These are phyloP conservation scores for Mrakiaceae sp. DNA, from an alignment of 1,284 basidiomycete species.

Conservation along the genomic window DNA sequence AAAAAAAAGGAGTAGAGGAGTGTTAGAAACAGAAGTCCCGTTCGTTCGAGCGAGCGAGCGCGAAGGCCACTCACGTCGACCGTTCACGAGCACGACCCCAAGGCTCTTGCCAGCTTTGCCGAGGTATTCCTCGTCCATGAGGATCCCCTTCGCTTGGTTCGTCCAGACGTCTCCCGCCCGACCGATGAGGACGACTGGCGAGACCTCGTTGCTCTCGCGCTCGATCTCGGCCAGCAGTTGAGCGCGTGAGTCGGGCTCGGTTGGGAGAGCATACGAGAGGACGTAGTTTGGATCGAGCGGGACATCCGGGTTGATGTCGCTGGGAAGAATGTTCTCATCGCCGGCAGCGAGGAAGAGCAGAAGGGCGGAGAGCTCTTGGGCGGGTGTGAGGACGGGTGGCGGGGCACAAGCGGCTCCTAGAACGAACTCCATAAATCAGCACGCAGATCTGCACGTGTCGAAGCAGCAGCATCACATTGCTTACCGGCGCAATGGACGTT, in stretches of 20 bases:
- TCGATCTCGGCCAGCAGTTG: constrained; percentile 11
- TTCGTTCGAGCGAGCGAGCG: neutral
- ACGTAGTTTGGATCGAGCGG: constrained; percentile 63
- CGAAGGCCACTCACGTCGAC: constrained; percentile 6
- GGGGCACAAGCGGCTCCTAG: too few species aligned
- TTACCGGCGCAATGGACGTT: too few species aligned
- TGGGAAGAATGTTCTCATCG: constrained; percentile 58
- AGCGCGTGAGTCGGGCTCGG: constrained; percentile 40
- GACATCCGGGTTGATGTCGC: constrained; percentile 45
- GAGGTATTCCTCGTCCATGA: constrained; percentile 11
- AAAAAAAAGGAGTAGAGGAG: neutral
- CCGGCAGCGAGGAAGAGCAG: constrained; percentile 58
- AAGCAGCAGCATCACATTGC: too few species aligned
- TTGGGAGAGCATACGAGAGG: constrained; percentile 59
- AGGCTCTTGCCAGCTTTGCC: constrained; percentile 6
- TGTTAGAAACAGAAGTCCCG: neutral
- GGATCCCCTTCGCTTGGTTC: neutral
- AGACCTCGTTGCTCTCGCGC: constrained; percentile 21
- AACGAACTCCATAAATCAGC: too few species aligned
- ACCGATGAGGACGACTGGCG: constrained; percentile 57
- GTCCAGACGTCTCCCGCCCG: constrained; percentile 1
- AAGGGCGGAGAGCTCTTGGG: constrained; percentile 59
- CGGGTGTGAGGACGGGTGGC: constrained; percentile 25
- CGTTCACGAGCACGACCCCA: constrained; percentile 4
- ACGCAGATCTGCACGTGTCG: too few species aligned